Conservation (phyloP, 768 basidiomycete species). For the Pisolithus sp. region DNA sequence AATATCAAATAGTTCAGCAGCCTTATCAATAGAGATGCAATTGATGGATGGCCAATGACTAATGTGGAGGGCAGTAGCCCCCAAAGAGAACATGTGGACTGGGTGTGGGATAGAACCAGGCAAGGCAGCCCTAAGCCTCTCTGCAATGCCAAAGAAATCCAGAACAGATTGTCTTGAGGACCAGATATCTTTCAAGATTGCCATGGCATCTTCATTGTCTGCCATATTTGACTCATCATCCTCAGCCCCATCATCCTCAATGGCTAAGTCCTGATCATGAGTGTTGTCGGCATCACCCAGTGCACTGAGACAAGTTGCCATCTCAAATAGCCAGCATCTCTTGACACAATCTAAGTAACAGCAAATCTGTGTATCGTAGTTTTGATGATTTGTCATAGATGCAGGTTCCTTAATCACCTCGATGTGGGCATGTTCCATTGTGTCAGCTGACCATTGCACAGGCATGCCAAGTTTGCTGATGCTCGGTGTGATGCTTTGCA, state of each 20-base stretch:
- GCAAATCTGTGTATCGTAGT: constrained; percentile 26
- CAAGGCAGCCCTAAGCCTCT: not conserved
- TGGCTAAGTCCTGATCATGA: constrained; percentile 7
- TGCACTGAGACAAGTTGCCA: not conserved
- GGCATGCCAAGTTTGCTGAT: constrained; percentile 24
- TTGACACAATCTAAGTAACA: constrained; percentile 26
- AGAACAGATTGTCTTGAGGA: not conserved
- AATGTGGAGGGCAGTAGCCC: constrained; percentile 21
- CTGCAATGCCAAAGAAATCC: not conserved
- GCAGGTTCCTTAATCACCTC: constrained; percentile 21
- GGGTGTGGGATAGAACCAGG: constrained; percentile 3
- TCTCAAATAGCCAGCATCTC: constrained; percentile 24
- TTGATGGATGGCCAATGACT: constrained; percentile 15
- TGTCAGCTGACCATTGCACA: constrained; percentile 18
- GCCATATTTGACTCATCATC: constrained; percentile 4
- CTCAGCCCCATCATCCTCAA: not conserved
- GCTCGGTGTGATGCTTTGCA: constrained; percentile 29
- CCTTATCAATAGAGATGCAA: constrained; percentile 18
- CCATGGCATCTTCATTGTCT: not conserved
- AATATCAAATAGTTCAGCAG: constrained; percentile 17
- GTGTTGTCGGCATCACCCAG: constrained; percentile 6
- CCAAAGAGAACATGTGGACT: constrained; percentile 8
- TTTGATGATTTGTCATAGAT: constrained; percentile 22
- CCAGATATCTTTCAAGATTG: not conserved
- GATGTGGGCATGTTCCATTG: constrained; percentile 22